A percentile compares a stretch with the other conserved stretches of the same genome.
Conservation (phyloP, 768 basidiomycete genomes). For the Podaxis sp. region DNA sequence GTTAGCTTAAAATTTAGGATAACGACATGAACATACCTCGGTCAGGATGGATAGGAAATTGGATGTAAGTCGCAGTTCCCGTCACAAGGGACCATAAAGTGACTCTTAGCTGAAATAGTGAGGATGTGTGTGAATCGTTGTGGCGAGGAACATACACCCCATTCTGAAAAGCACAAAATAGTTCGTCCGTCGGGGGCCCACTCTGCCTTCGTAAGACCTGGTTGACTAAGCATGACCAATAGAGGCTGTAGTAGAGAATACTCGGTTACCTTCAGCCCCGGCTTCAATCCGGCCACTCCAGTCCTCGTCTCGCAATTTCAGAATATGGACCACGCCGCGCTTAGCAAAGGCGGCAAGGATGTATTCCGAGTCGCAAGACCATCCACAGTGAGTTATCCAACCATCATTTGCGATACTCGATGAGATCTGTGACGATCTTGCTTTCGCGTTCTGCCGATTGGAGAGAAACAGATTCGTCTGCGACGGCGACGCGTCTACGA, state of each 20-base stretch:
- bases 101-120: constrained; percentile 64
- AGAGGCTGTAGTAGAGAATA: background rate
- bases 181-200: constrained; percentile 88
- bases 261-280: constrained; percentile 62
- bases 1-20: background rate
- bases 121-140: background rate
- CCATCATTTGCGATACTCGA: constrained; percentile 27
- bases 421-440: constrained; percentile 24
- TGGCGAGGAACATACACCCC: constrained; percentile 68
- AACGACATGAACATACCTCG: constrained; percentile 47
- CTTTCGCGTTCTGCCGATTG: constrained; percentile 33
- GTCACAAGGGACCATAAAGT: constrained; percentile 83
- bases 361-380: constrained; percentile 89
- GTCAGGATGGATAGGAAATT: constrained; percentile 81
- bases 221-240: constrained; percentile 15
- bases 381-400: constrained; percentile 74
- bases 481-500: constrained; percentile 55
- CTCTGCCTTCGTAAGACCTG: constrained; percentile 79
- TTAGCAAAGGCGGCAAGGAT: constrained; percentile 80
- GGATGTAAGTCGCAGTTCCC: constrained; percentile 78
- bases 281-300: constrained; percentile 80
- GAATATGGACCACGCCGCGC: constrained; percentile 68
- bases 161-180: constrained; percentile 88
- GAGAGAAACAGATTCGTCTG: constrained; percentile 45
- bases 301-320: constrained; percentile 75